These are phyloP conservation scores for Bidens hawaiensis DNA, from an alignment of 140 eudicot genomes.

Conservation along the genomic window DNA sequence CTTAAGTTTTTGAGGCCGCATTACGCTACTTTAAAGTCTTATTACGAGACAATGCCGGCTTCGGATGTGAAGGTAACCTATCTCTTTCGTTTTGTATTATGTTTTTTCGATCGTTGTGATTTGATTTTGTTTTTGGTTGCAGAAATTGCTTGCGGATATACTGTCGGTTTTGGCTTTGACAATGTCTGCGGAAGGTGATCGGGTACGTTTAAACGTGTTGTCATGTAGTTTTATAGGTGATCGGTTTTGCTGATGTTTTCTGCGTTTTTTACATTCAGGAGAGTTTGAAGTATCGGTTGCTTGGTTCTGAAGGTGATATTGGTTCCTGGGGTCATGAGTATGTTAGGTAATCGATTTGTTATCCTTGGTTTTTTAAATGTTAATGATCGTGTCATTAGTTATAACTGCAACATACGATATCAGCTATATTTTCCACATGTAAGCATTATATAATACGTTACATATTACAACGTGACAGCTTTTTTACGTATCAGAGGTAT, in stretches of 20 bases:
- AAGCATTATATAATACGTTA: no score
- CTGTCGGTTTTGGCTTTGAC: constrained; percentile 95
- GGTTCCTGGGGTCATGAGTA: constrained; percentile 99
- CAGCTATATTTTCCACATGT: no score
- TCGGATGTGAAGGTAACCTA: constrained; percentile 89
- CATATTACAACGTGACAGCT: no score
- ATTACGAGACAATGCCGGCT: constrained; percentile 69
- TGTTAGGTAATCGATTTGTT: constrained; percentile 60
- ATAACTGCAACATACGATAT: neutral
- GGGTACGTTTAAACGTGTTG: constrained; percentile 33
- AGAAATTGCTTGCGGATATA: constrained; percentile 86
- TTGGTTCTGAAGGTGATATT: constrained; percentile 98
- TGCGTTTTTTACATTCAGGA: constrained; percentile 52
- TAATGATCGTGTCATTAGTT: neutral
- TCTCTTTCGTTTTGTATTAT: constrained; percentile 7
- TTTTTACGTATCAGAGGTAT: no score
- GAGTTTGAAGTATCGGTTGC: constrained; percentile 77
- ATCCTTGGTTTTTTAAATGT: neutral
- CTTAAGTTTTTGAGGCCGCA: constrained; percentile 89
- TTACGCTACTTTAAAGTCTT: constrained; percentile 83
- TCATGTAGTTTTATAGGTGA: no score
- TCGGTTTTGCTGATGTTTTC: neutral
- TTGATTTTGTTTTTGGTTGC: constrained; percentile 21
- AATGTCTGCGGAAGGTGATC: constrained; percentile 94
- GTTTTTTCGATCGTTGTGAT: neutral